Base-by-base conservation (phyloP, 2,329 filamentous ascomycete genomes). In the Sporothrix protearum region DNA sequence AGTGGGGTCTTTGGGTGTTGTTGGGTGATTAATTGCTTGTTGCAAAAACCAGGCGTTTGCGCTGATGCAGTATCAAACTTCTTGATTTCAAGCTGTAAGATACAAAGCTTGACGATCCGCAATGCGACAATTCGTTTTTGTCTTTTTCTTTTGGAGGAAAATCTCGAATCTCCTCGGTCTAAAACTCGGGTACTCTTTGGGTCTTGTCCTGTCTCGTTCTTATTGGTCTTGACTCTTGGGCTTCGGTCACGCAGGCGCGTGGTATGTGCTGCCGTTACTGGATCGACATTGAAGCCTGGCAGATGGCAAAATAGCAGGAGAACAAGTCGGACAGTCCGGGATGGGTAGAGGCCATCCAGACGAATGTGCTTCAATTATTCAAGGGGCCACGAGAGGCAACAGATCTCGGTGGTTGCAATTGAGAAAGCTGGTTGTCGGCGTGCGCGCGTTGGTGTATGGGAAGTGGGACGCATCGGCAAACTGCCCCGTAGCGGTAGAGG, bases 341-440 rank as follows among this genome's bases (percentile, higher is more conserved):
- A 59, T 69, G 12, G 25, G 36, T 22, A 22, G 36, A 45, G 39
- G 10, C 19, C 9, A n/a, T 36, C 2, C 19, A 19, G 47, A 39
- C 9, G 49, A 36, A 28, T 22, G 19, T 22, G 16, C 19, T 25
- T 39, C 22, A 33, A 12, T 49, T 25, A 25, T 45, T 22, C 22
- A 45, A 8, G 49, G 28, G 16, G 19, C 10, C 12, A 36, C 16
- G 10, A 10, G 33, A 22, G 25, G 47, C 30, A 19, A 57, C 12
- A n/a, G 19, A n/a, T 36, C 19, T 19, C 22, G 33, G 42, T 22
- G 33, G 33, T 22, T 69, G 51, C 49, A 59, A 45, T 39, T 42
- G 49, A 22, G 47, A 59, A 47, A 57, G 61, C 53, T 70, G 61
- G 28, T 66, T 25, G 70, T 71, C 59, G 63, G 66, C 68, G 72